phyloP scores from a whole-genome alignment of 2,329 filamentous ascomycete genomes.

The Alternaria sp. region DNA sequence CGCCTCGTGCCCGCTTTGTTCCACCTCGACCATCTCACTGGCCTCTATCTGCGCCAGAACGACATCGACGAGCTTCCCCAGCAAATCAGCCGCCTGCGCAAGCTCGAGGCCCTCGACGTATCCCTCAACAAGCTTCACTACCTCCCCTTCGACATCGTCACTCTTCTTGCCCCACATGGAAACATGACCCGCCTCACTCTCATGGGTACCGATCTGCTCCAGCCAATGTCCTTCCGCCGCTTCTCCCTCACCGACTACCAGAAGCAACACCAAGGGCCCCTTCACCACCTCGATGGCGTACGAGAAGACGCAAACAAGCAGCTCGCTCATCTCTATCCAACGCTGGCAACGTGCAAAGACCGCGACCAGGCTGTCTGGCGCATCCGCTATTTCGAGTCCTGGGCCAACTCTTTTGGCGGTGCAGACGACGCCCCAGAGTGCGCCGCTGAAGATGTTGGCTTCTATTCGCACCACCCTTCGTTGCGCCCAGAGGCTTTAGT shows the following conservation, averaged over 20 bases:
- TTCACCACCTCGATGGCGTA: background rate
- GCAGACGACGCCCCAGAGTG: background rate
- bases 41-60: slow-evolving; percentile 32
- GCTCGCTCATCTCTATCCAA: slow-evolving; percentile 10
- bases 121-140: slow-evolving; percentile 28
- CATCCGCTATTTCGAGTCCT: slow-evolving; percentile 23
- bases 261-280: background rate
- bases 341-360: slow-evolving; percentile 9
- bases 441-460: background rate
- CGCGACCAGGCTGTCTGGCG: slow-evolving; percentile 20
- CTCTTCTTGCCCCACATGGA: slow-evolving; percentile 22
- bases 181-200: slow-evolving; percentile 19
- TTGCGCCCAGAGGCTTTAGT: background rate
- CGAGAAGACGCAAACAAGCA: slow-evolving; percentile 7
- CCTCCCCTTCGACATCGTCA: slow-evolving; percentile 36
- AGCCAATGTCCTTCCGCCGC: slow-evolving; percentile 10
- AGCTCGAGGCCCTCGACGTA: slow-evolving; percentile 30
- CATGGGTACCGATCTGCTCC: slow-evolving; percentile 23
- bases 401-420: slow-evolving; percentile 12
- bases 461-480: slow-evolving; percentile 18
- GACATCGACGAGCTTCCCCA: slow-evolving; percentile 36
- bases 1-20: slow-evolving; percentile 34
- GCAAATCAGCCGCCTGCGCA: slow-evolving; percentile 27
- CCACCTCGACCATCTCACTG: slow-evolving; percentile 31
- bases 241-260: slow-evolving; percentile 1